Base-by-base conservation (phyloP, 768 basidiomycete species). In the Russula dissimulans region DNA sequence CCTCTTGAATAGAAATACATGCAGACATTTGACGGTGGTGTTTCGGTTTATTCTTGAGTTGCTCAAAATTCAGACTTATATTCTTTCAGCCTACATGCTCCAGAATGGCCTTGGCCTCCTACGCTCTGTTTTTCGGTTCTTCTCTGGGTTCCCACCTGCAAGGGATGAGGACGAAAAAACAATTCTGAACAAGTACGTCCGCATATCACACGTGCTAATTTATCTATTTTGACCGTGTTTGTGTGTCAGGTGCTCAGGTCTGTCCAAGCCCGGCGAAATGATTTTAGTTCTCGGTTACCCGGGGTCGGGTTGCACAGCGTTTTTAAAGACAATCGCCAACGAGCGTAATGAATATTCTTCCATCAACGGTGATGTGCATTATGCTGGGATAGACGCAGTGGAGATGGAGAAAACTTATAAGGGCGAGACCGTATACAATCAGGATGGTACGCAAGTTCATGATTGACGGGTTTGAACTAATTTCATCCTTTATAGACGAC, bases 271-370 rank as follows among this genome's bases (percentile, higher is more conserved):
- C 15, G 60, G 63, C 4, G 63, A 64, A 46, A 64, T 64, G 63
- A 38, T 50, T 41, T 38, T 61, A 3, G 55, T 61, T 8, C 55
- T 61, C 10, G 91, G 91, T 18, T 85, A 89, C 56, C 91, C 91
- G 4, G 88, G 87, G 1, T 80, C 89, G 5, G 92, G 92, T 38
- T 95, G 93, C 69, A 83, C 86, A 0, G 89, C 93, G 0, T 92
- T 95, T 74, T 77, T 95, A 22, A 92, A 91, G 72, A 72, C 84
- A 0, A 85, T 95, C 60, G 81, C 93, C 18, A 92, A 94, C 69
- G 79, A 85, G 61, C 79, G 89, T 4, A 76, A 75, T 8, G 86
- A 80, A 12, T 94, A 81, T 69, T 77, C 81, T 1, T 74, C 66
- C 4, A 81, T 94, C 51, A 69, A 73, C 1, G 91, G 92, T 36